Conservation (phyloP, 805 yeast genomes). For the Teunomyces barrocoloradensis region DNA sequence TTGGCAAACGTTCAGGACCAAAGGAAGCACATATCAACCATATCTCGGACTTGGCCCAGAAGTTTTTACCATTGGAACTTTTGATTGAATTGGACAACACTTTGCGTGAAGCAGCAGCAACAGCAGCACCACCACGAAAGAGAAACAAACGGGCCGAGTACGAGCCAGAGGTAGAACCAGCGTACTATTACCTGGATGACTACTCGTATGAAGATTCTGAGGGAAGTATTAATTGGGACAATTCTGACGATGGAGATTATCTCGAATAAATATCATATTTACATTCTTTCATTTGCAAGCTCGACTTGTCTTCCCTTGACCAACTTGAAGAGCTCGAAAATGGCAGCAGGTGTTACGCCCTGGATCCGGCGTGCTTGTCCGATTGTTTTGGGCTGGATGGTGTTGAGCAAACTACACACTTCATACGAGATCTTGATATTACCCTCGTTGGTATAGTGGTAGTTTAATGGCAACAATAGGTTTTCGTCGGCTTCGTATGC, state of each 20-base stretch:
- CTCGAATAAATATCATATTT: conserved; percentile 10
- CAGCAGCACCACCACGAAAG: too few relatives aligned
- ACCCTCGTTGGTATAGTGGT: conserved; percentile 59
- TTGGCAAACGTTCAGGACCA: conserved; percentile 11
- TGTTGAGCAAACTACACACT: conserved; percentile 64
- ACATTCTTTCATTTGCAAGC: conserved; percentile 18
- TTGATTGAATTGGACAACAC: conserved; percentile 32
- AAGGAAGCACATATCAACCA: conserved; percentile 16
- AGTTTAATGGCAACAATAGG: conserved; percentile 64
- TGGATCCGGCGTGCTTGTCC: conserved; percentile 95
- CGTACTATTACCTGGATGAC: neutral
- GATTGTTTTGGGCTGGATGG: conserved; percentile 79
- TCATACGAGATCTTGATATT: conserved; percentile 63
- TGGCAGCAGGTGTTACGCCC: conserved; percentile 92
- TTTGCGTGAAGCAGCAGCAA: conserved; percentile 8
- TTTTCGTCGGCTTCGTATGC: conserved; percentile 86
- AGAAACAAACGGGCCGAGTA: neutral
- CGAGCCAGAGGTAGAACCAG: neutral
- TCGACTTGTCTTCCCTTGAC: conserved; percentile 32
- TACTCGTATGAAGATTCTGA: neutral
- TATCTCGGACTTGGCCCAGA: conserved; percentile 32
- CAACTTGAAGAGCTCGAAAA: conserved; percentile 70
- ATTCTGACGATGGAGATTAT: neutral
- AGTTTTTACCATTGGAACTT: conserved; percentile 35
- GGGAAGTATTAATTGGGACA: neutral